A percentile compares a stretch with the other conserved stretches of the same genome.
These are phyloP conservation scores for Pseudognaphalium luteoalbum DNA, from an alignment of 129 eudicot genomes.

Conservation along the genomic window DNA sequence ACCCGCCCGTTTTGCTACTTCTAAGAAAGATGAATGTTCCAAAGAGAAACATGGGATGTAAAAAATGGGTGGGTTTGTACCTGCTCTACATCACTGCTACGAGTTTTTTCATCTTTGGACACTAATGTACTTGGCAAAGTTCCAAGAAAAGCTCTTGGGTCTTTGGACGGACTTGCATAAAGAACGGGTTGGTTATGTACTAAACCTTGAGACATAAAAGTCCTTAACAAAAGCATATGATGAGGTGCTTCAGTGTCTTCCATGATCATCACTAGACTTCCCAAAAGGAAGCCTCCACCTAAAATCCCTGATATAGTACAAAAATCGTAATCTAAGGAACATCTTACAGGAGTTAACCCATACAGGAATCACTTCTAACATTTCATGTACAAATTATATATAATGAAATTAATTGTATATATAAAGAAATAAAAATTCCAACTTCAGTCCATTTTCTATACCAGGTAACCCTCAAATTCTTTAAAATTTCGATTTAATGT, in stretches of 20 bases:
- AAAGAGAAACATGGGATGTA: conserved; percentile 11
- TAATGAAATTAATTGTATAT: background rate
- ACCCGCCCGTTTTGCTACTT: background rate
- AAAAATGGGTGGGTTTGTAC: conserved; percentile 29
- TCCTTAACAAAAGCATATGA: conserved; percentile 91
- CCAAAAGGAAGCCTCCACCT: conserved; percentile 93
- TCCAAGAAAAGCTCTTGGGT: conserved; percentile 86
- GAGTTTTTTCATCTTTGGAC: conserved; percentile 78
- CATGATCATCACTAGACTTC: conserved; percentile 93
- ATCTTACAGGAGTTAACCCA: background rate
- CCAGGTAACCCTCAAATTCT: background rate
- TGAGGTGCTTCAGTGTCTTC: conserved; percentile 98
- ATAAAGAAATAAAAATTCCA: background rate
- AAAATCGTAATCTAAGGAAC: background rate
- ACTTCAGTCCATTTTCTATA: background rate
- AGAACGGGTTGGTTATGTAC: conserved; percentile 86
- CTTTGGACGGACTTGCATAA: conserved; percentile 81
- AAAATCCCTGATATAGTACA: conserved; percentile 58
- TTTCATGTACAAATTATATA: background rate
- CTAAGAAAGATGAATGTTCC: background rate
- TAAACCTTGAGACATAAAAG: conserved; percentile 95
- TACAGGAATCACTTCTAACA: conserved; percentile 1
- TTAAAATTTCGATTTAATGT: background rate
- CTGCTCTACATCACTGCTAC: conserved; percentile 57
- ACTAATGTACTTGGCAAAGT: conserved; percentile 70